Evolutionary conservation across 169 alveolate species (phyloP), one percentile per base, ranked within the genome.

Genomic region (Cyclospora cayetanensis): DNA sequence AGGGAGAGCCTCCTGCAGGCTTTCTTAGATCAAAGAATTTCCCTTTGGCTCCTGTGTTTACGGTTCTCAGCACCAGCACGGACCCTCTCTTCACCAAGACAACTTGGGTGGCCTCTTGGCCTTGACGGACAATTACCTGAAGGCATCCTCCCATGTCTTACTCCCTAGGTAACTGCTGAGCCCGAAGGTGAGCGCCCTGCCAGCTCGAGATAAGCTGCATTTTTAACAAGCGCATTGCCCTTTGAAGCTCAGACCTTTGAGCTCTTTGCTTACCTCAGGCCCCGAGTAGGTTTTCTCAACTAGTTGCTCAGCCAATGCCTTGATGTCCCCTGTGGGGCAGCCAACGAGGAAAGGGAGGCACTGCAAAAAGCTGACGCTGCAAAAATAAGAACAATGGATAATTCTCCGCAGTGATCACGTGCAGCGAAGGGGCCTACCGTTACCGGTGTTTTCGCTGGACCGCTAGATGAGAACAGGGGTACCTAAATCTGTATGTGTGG

Each of bases 61-160:
- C 27, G 7, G 68, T 41, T 29, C 89, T 41, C 70, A 79, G 89
- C 15, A 63, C 89, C 68, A 79, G 50, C 34, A 79, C 89, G 3
- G 89, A 41, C 29, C 89, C 89, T 15, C 68, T 31, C 72, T 79
- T 52, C 77, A 82, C 90, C 39, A 82, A 37, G 37, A 82, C 53
- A 42, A 82, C 90, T 3, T 55, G 90, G 34, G 25, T 55, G 29
- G 90, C 90, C 77, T 82, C 90, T 34, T 82, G 74, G 34, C 90
- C 90, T 82, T 82, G 90, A 7, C 90, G 46, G 37, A 55, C 29
- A 82, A 82, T 82, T 9, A 82, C 53, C 90, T 82, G n/a, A n/a
- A n/a, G n/a, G n/a, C n/a, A n/a, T n/a, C n/a, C n/a, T n/a, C n/a
- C n/a, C n/a, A n/a, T n/a, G n/a, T n/a, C n/a, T n/a, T n/a, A n/a